A percentile compares a stretch with the other conserved stretches of the same genome.
Conservation (phyloP, 345 rosid genomes). For the Lepidium aucheri region DNA sequence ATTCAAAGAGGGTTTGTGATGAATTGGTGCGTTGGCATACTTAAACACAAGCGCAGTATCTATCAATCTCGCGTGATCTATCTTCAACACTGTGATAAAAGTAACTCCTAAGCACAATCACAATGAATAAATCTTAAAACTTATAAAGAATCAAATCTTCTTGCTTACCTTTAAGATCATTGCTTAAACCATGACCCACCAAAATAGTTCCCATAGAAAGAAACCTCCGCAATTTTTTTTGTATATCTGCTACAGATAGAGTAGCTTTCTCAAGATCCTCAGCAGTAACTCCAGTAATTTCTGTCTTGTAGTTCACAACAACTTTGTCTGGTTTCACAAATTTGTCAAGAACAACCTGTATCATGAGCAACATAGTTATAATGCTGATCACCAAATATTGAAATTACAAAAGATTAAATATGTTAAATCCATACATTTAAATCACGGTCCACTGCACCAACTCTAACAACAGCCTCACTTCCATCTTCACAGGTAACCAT, state of each 20-base stretch:
- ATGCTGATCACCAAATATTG: background rate
- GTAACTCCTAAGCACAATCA: background rate
- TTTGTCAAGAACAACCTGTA: conserved; percentile 74
- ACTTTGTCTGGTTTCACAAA: conserved; percentile 61
- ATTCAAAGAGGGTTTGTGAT: conserved; percentile 54
- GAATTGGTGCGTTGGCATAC: conserved; percentile 23
- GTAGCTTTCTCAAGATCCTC: conserved; percentile 54
- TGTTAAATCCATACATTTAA: conserved; percentile 29
- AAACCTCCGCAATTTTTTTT: conserved; percentile 67
- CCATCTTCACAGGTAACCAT: conserved; percentile 97
- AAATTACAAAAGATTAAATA: background rate
- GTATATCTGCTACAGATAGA: conserved; percentile 62
- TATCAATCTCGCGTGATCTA: conserved; percentile 78
- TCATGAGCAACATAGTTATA: background rate
- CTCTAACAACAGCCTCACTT: conserved; percentile 74
- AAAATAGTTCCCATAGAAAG: conserved; percentile 56
- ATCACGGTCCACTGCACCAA: conserved; percentile 63
- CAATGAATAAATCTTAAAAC: background rate
- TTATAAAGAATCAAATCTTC: background rate
- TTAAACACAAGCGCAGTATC: conserved; percentile 77
- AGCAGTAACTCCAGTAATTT: conserved; percentile 72
- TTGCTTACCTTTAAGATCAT: conserved; percentile 64
- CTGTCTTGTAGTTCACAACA: conserved; percentile 60
- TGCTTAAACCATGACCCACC: conserved; percentile 76
- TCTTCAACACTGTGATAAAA: conserved; percentile 56